Base-by-base conservation (phyloP, 805 yeast genomes). In the Yarrowia divulgata region DNA sequence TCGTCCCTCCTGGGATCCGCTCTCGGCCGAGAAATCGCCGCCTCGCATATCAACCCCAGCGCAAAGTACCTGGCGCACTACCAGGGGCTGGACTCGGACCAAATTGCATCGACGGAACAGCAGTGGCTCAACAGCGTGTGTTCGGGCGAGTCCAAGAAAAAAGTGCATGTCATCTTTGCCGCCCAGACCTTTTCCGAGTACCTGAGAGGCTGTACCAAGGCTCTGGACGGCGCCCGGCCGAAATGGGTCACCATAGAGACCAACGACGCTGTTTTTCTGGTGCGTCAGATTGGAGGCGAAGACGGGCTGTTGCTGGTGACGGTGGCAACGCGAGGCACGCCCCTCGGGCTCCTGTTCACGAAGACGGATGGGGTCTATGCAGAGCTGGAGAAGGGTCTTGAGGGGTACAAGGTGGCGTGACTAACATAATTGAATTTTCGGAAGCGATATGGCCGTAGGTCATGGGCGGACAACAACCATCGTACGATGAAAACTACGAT, bases 101-200 rank as follows among this genome's bases (percentile, higher is more conserved):
- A 63, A 72, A 45, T 42, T 62, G 23, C 73, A 71, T 32, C 74
- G 71, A 29, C 52, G 18, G 39, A 73, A 70, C 34, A 72, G 68
- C 37, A 70, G 57, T 46, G 71, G 66, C 69, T 48, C 74, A 74
- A 29, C 73, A 73, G 68, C 69, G 70, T 62, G 69, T 74, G 40
- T 70, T 71, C 54, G 19, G 74, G 62, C 46, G 52, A 70, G 23
- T 70, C 77, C 74, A 74, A 75, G 50, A 77, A 78, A 7, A 75
- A 76, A 48, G 73, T 77, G 14, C 74, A 72, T 46, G 75, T 75
- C 10, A 69, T 75, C n/a, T 75, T 75, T 69, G 78, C 77, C 4
- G 72, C 78, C 18, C 70, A 75, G 49, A 70, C 71, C 12, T 76
- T 77, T 76, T 66, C 71, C 13, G 73, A 73, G 67, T 74, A 74